Conservation (phyloP, 169 alveolate species). For the Sarcocystis neurona region DNA sequence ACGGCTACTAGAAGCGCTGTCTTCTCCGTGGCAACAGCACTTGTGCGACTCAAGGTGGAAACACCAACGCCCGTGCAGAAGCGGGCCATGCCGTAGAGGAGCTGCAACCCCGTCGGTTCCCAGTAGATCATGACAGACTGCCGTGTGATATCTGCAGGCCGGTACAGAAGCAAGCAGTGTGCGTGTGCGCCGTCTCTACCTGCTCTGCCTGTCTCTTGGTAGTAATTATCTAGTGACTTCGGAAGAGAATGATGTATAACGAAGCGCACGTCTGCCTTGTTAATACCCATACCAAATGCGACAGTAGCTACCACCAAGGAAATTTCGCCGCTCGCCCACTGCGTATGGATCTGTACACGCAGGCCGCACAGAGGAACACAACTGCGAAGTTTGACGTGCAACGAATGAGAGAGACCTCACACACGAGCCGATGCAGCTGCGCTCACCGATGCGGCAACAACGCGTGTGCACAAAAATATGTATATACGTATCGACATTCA, state of each 20-base stretch:
- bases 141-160: constrained; percentile 39
- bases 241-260: constrained; percentile 97
- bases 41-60: no score
- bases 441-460: no score
- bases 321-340: constrained; percentile 85
- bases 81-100: constrained; percentile 49
- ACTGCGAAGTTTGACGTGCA: background rate
- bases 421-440: background rate
- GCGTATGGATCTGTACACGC: constrained; percentile 29
- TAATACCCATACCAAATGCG: constrained; percentile 97
- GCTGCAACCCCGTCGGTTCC: constrained; percentile 54
- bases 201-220: constrained; percentile 98
- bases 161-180: constrained; percentile 40
- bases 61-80: constrained; percentile 20
- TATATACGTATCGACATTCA: no score
- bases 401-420: background rate
- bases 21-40: no score
- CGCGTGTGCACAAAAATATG: no score
- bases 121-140: constrained; percentile 58
- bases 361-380: background rate
- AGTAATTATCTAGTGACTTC: constrained; percentile 95
- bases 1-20: no score
- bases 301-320: constrained; percentile 94
- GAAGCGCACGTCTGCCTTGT: constrained; percentile 96
- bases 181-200: constrained; percentile 87